A percentile compares a stretch with the other conserved stretches of the same genome.
phyloP scores from a whole-genome alignment of 352 stramenopile species.

The Phytophthora cactorum region DNA sequence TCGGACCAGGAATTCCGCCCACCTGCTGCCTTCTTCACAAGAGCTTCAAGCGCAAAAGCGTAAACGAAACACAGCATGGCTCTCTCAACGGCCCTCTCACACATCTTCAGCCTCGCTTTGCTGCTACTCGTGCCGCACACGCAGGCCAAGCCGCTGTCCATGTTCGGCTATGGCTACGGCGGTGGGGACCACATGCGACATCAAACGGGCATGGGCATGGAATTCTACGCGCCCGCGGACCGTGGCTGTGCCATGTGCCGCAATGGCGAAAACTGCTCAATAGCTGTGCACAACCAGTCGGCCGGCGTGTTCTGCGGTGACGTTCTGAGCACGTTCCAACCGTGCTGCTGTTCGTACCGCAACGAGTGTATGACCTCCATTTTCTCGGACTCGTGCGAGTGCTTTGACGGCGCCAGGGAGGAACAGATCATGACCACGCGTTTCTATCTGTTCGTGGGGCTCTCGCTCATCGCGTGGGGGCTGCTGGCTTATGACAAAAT shows the following conservation, averaged over 20 bases:
- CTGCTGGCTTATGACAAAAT: constrained; percentile 79
- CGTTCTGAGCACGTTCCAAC: constrained; percentile 64
- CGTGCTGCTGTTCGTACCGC: constrained; percentile 76
- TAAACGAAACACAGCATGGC: constrained; percentile 1
- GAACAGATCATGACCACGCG: constrained; percentile 69
- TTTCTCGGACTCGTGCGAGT: constrained; percentile 74
- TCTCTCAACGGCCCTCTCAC: background rate
- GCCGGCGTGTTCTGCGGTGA: constrained; percentile 74
- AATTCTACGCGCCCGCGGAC: constrained; percentile 42
- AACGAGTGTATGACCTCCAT: constrained; percentile 84
- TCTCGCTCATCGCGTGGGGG: constrained; percentile 64
- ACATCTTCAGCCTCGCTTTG: constrained; percentile 10
- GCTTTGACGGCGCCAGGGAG: constrained; percentile 62
- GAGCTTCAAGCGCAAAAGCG: background rate
- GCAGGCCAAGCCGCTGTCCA: constrained; percentile 13
- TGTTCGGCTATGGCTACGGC: constrained; percentile 26
- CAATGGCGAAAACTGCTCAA: constrained; percentile 68
- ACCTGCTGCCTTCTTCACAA: background rate
- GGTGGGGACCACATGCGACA: constrained; percentile 29
- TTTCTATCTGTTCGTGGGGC: constrained; percentile 75
- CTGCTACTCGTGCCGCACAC: constrained; percentile 10
- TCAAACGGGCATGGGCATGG: constrained; percentile 35
- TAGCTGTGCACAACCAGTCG: constrained; percentile 57
- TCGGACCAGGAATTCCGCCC: constrained; percentile 4
- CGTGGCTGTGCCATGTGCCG: constrained; percentile 66